Base-by-base conservation (phyloP, 2,329 filamentous ascomycete genomes). In the Aureobasidium melanogenum region DNA sequence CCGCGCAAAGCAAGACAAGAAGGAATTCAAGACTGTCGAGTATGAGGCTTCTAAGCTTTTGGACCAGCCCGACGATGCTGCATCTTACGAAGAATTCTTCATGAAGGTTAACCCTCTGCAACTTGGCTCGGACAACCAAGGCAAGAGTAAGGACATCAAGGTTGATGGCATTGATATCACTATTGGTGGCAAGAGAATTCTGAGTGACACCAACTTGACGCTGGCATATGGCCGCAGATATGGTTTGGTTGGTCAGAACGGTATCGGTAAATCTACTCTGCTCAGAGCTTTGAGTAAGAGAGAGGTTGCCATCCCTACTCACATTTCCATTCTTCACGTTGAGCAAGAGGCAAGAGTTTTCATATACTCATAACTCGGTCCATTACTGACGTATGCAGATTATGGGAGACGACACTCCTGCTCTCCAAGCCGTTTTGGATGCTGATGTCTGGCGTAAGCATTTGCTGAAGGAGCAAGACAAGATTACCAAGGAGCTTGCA, bases 71-170 rank as follows among this genome's bases (percentile, higher is more conserved):
- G 88, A 93, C 69, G 84, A 87, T 69, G 80, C 92, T 14, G 88
- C 96, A 80, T 95, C 91, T 43, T 99, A 99, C 73, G 94, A 99
- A 76, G 94, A 99, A 74, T 97, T 99, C 78, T 99, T 96, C 83
- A 97, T 99, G 94, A 88, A 91, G 59, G 94, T 99, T 79, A 99
- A 99, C 75, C 94, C 94, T 64, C 83, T 99, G 65, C 93, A 97
- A 73, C 71, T 97, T 63, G 93, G 91, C 60, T 78, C 81, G 24
- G 85, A 86, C 63, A 82, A 86, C 34, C 67, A 70, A 51, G 74
- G 76, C 56, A 99, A 97, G 86, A 96, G 92, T 75, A 99, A 99
- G 81, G 94, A 99, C 73, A 92, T 99, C 81, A 99, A 97, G 79
- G 80, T 99, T 67, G 94, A 99, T 76, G 91, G 89, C 69, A 91